phyloP scores from a whole-genome alignment of 179 eudicot genomes.

The Silene noctiflora region DNA sequence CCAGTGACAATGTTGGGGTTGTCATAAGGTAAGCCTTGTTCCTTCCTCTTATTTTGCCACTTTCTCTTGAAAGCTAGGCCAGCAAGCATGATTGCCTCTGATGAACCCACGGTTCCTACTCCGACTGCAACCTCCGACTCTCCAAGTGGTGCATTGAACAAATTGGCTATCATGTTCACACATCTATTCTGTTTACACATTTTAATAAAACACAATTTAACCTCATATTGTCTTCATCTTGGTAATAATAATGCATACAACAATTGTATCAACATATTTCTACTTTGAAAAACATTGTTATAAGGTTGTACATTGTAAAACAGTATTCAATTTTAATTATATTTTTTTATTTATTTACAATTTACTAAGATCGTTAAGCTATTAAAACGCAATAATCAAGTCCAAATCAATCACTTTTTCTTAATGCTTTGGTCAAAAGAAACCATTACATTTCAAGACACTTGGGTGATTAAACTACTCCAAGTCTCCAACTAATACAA shows the following conservation, averaged over 20 bases:
- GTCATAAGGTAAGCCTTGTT: conserved; percentile 18
- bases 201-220: no score
- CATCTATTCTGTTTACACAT: conserved; percentile 25
- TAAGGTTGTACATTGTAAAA: no score
- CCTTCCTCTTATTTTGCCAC: conserved; percentile 23
- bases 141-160: conserved; percentile 23
- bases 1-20: conserved; percentile 22
- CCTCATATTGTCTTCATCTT: no score
- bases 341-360: no score
- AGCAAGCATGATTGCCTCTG: conserved; percentile 26
- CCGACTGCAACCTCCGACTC: conserved; percentile 18
- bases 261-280: no score
- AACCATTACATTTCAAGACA: not conserved
- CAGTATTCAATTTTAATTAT: no score
- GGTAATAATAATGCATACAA: no score
- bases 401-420: not conserved
- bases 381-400: not conserved
- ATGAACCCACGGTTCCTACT: conserved; percentile 22
- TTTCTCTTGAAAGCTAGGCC: conserved; percentile 22
- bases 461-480: not conserved
- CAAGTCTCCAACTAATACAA: no score
- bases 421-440: not conserved
- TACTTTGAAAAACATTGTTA: no score
- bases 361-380: no score
- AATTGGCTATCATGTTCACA: conserved; percentile 26